Evolutionary conservation across 1,284 basidiomycete species (phyloP).

Genomic region (Cryptococcus hybrid): DNA sequence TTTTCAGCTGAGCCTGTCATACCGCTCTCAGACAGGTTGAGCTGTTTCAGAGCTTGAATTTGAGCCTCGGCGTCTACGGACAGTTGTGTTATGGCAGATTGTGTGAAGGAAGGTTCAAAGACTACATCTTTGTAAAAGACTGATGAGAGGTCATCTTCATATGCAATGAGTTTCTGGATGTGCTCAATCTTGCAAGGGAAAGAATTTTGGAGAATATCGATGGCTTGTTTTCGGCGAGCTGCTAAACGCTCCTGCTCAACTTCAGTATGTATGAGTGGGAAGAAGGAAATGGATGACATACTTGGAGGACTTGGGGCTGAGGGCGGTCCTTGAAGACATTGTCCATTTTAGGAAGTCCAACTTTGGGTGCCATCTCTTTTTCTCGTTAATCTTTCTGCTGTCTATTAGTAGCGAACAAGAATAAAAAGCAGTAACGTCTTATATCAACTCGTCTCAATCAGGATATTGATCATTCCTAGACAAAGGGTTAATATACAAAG

Average conservation of each 20-base stretch:
- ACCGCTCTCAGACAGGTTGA: too few species aligned
- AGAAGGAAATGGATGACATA: constrained; percentile 4
- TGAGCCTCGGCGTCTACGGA: too few species aligned
- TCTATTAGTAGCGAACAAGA: too few species aligned
- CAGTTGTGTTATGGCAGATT: constrained; percentile 12
- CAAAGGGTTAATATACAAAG: background rate
- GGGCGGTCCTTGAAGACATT: constrained; percentile 30
- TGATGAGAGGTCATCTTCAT: constrained; percentile 24
- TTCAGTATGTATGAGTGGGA: background rate
- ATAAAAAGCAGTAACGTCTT: background rate
- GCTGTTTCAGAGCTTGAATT: too few species aligned
- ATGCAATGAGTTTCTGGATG: constrained; percentile 17
- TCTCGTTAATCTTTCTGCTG: too few species aligned
- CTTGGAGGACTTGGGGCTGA: constrained; percentile 14
- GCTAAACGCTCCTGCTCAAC: constrained; percentile 21
- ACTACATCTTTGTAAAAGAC: constrained; percentile 17
- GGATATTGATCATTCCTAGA: background rate
- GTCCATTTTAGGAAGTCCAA: constrained; percentile 19
- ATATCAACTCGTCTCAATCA: background rate
- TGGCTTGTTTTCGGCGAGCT: constrained; percentile 20
- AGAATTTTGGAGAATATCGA: constrained; percentile 21
- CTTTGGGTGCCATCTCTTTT: background rate
- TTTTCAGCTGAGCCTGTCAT: background rate
- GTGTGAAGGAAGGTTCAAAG: constrained; percentile 11
- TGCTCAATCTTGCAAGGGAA: constrained; percentile 28